A percentile compares a stretch with the other conserved stretches of the same genome.
phyloP scores from a whole-genome alignment of 371 early-diverging fungal genomes.

The Mortierella sp. region DNA sequence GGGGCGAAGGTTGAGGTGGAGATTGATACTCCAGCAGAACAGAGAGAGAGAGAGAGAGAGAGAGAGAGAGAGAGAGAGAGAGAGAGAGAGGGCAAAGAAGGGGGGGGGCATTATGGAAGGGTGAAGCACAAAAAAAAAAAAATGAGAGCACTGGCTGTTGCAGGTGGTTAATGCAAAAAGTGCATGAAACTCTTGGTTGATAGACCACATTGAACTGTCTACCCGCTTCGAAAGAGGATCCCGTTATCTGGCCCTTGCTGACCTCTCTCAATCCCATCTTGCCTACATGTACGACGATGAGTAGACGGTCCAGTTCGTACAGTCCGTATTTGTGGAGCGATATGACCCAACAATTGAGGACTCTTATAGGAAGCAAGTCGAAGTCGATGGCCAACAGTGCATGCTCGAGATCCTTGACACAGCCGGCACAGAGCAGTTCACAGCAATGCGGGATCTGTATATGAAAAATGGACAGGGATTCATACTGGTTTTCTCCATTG shows the following conservation, averaged over 20 bases:
- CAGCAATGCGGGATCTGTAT: slow-evolving; percentile 92
- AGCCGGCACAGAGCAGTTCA: slow-evolving; percentile 91
- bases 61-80: no score
- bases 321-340: slow-evolving; percentile 90
- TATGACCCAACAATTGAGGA: slow-evolving; percentile 95
- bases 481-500: slow-evolving; percentile 89
- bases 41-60: background rate
- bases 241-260: background rate
- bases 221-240: background rate
- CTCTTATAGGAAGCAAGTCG: slow-evolving; percentile 90
- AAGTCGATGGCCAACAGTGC: slow-evolving; percentile 88
- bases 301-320: slow-evolving; percentile 93
- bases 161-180: background rate
- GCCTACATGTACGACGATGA: background rate
- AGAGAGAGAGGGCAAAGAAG: no score
- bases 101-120: background rate
- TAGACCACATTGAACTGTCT: background rate
- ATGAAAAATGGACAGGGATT: slow-evolving; percentile 95
- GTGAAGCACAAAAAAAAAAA: slow-evolving; percentile 5
- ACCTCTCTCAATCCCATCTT: background rate
- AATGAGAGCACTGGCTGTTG: slow-evolving; percentile 11
- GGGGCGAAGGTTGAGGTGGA: background rate
- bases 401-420: slow-evolving; percentile 94
- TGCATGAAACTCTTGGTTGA: background rate
- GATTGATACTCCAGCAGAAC: background rate